Base-by-base conservation (phyloP, 108 stramenopile genomes). In the Mediolabrus comicus region DNA sequence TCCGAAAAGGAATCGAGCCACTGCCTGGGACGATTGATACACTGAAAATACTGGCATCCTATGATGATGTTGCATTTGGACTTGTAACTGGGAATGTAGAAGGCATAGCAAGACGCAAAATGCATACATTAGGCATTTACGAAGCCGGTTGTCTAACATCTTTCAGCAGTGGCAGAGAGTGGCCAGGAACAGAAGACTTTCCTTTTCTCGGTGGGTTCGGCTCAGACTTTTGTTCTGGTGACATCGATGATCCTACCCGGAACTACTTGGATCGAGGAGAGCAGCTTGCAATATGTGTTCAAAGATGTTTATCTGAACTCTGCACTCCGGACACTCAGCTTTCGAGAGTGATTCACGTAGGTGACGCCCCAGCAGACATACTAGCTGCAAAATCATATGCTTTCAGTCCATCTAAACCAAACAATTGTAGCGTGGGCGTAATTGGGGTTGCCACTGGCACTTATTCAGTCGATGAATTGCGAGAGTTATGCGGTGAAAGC, bases 351-450 rank as follows among this genome's bases (percentile, higher is more conserved):
- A 80, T 83, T 12, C 79, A 86, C 58, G 81, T 83, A 22, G 82
- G 85, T 29, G 82, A 83, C 65, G 85, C 85, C 26, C 85, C 85
- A 17, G 82, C 85, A 2, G 85, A 86, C 75, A 82, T 83, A 51
- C 67, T 86, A 53, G 82, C 85, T 8, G 85, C 82, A 34, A 85
- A 82, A 46, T 59, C 72, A 1, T 83, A 75, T 52, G 53, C 58
- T 9, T 26, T 65, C 13, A 33, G 68, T 30, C 67, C 70, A 4
- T 43, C 56, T 2, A 61, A 66, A 52, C 70, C 41, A 3, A 1
- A 34, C 22, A 53, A 56, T 29, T 9, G 77, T 9, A 67, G 69
- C 54, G 82, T 86, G 12, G 66, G 79, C 14, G 67, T 80, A 49
- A 79, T 86, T 8, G 82, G 79, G 19, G 82, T 86, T 26, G 85